Percentiles rank a stretch among this genome's conserved stretches.
Evolutionary conservation across 148 eudicot genomes (phyloP).

Genomic region (Persicaria tinctoria): DNA sequence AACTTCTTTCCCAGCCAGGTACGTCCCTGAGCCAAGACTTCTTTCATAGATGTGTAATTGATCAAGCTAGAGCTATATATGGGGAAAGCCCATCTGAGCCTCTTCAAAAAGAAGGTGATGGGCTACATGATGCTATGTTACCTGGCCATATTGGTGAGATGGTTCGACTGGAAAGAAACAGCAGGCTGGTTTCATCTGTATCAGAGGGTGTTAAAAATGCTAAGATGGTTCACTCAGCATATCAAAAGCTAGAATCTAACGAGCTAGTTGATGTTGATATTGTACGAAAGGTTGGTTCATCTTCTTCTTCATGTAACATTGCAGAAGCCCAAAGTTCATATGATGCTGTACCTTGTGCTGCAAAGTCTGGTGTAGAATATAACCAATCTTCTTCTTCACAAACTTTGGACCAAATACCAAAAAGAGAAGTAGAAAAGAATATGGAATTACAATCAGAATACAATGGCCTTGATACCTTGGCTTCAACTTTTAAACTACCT

Average conservation of each 20-base stretch:
- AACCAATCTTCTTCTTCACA: not conserved
- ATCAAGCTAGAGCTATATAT: slow-evolving; percentile 19
- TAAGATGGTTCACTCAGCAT: slow-evolving; percentile 22
- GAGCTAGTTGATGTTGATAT: slow-evolving; percentile 10
- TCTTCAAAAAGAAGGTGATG: slow-evolving; percentile 23
- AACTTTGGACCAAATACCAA: slow-evolving; percentile 13
- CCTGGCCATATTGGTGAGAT: slow-evolving; percentile 22
- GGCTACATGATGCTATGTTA: not conserved
- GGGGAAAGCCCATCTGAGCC: slow-evolving; percentile 16
- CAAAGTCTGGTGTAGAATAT: slow-evolving; percentile 9
- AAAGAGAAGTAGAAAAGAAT: slow-evolving; percentile 12
- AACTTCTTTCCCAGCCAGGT: slow-evolving; percentile 40
- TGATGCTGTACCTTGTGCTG: slow-evolving; percentile 17
- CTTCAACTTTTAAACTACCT: slow-evolving; percentile 31
- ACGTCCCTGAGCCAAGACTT: slow-evolving; percentile 26
- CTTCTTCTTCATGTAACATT: slow-evolving; percentile 20
- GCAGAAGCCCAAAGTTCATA: slow-evolving; percentile 20
- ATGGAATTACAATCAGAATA: slow-evolving; percentile 15
- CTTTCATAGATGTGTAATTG: slow-evolving; percentile 24
- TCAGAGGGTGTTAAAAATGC: slow-evolving; percentile 19
- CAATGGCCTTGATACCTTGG: slow-evolving; percentile 17
- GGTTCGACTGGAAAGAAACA: slow-evolving; percentile 17
- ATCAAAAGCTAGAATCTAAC: slow-evolving; percentile 21
- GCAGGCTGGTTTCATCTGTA: slow-evolving; percentile 19
- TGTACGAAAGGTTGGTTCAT: slow-evolving; percentile 3